phyloP scores from a whole-genome alignment of 805 yeast species.

The Nakazawaea ishiwadae region DNA sequence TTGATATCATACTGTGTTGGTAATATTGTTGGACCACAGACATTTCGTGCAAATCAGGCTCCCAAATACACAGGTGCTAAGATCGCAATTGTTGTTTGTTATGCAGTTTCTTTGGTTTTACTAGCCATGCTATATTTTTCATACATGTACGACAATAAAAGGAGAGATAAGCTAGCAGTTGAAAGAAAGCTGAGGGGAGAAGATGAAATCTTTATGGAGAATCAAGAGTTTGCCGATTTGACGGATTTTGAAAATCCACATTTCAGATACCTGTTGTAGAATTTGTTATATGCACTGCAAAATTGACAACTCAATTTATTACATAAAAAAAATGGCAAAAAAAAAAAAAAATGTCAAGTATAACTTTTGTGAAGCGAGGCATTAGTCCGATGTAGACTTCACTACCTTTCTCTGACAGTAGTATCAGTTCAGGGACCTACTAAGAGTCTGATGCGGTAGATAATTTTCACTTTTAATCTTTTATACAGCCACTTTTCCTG shows the following conservation, averaged over 20 bases:
- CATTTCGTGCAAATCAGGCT: constrained; percentile 53
- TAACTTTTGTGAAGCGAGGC: no score
- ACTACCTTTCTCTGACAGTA: no score
- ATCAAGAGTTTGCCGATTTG: constrained; percentile 28
- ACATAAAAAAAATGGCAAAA: no score
- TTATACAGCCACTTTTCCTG: no score
- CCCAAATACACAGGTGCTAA: constrained; percentile 57
- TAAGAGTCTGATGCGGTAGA: no score
- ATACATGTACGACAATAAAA: constrained; percentile 18
- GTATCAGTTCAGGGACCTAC: no score
- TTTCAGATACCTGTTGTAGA: constrained; percentile 40
- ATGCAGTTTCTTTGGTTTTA: constrained; percentile 23
- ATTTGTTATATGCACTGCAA: no score
- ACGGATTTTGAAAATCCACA: constrained; percentile 48
- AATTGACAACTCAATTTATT: no score
- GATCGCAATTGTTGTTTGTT: constrained; percentile 34
- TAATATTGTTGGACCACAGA: constrained; percentile 69
- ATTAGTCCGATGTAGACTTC: no score
- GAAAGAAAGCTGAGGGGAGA: constrained; percentile 20
- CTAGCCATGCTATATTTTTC: constrained; percentile 25
- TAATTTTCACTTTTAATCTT: no score
- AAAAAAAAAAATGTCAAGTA: no score
- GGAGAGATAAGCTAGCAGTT: constrained; percentile 18
- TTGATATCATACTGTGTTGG: constrained; percentile 66
- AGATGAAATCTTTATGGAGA: constrained; percentile 17